Conservation (phyloP, 2,329 filamentous ascomycete species). For the Fusarium decemcellulare region DNA sequence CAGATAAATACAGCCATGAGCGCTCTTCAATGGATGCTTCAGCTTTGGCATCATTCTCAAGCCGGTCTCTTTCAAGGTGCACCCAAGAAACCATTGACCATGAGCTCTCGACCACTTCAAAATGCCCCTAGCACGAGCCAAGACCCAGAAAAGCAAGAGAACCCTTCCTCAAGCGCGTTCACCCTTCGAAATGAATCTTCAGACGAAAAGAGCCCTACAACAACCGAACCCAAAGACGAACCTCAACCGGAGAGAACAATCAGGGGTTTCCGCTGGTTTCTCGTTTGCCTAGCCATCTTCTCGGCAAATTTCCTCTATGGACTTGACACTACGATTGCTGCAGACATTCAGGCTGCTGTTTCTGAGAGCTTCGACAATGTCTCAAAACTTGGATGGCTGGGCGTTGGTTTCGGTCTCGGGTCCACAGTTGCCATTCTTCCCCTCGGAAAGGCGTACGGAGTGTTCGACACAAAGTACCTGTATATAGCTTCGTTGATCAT, state of each 20-base stretch:
- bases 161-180: neutral
- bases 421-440: slow-evolving; percentile 35
- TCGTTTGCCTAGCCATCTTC: slow-evolving; percentile 36
- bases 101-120: neutral
- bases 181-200: neutral
- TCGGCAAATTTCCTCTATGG: slow-evolving; percentile 40
- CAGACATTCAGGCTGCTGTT: slow-evolving; percentile 34
- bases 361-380: slow-evolving; percentile 37
- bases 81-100: neutral
- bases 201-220: neutral
- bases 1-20: slow-evolving; percentile 14
- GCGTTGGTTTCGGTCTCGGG: slow-evolving; percentile 34
- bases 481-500: slow-evolving; percentile 45
- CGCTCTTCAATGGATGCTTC: neutral
- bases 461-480: slow-evolving; percentile 62
- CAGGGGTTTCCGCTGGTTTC: slow-evolving; percentile 36
- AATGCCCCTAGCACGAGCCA: neutral
- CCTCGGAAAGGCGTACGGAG: slow-evolving; percentile 34
- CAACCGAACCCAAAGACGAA: slow-evolving; percentile 3
- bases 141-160: neutral
- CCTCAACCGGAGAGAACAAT: slow-evolving; percentile 21
- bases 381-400: slow-evolving; percentile 38
- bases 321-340: slow-evolving; percentile 38
- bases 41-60: neutral
- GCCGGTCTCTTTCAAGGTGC: neutral